These are phyloP conservation scores for Amphichorda felina DNA, from an alignment of 2,329 filamentous ascomycete species.

Conservation along the genomic window DNA sequence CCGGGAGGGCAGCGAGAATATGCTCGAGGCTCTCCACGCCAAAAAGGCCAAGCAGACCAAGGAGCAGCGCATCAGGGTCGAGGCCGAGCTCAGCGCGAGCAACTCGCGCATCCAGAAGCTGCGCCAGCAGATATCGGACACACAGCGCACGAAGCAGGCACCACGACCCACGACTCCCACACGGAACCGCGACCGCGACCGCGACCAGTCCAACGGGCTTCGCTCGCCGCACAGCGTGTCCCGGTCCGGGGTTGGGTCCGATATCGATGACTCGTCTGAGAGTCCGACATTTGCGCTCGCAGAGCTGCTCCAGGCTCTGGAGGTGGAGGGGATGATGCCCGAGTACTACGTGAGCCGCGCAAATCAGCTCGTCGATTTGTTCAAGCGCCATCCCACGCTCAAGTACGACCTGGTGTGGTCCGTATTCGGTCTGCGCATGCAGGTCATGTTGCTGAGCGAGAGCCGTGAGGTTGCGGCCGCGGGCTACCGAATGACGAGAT, in stretches of 20 bases:
- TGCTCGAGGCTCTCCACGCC: conserved; percentile 84
- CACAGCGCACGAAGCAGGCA: conserved; percentile 36
- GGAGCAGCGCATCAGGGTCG: conserved; percentile 66
- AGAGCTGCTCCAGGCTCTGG: conserved; percentile 81
- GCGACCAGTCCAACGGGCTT: conserved; percentile 24
- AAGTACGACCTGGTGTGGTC: conserved; percentile 98
- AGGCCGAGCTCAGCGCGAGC: conserved; percentile 82
- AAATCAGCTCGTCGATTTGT: conserved; percentile 90
- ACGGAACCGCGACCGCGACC: conserved; percentile 35
- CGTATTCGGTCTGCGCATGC: conserved; percentile 84
- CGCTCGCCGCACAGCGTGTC: conserved; percentile 47
- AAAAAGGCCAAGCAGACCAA: conserved; percentile 96
- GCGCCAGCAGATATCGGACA: conserved; percentile 46
- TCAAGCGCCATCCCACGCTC: conserved; percentile 81
- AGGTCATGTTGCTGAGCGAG: conserved; percentile 91
- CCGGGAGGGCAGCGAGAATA: conserved; percentile 93
- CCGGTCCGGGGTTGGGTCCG: conserved; percentile 44
- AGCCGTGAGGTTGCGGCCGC: conserved; percentile 92
- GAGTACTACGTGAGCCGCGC: conserved; percentile 93
- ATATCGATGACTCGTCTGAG: conserved; percentile 59
- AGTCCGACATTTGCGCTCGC: conserved; percentile 86
- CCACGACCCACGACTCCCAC: conserved; percentile 36
- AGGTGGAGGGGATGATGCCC: conserved; percentile 74
- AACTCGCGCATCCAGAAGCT: conserved; percentile 59
- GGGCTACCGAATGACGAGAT: conserved; percentile 84